Base-by-base conservation (phyloP, 1,139 yeast genomes). In the Entelexis sorbosivorans region DNA sequence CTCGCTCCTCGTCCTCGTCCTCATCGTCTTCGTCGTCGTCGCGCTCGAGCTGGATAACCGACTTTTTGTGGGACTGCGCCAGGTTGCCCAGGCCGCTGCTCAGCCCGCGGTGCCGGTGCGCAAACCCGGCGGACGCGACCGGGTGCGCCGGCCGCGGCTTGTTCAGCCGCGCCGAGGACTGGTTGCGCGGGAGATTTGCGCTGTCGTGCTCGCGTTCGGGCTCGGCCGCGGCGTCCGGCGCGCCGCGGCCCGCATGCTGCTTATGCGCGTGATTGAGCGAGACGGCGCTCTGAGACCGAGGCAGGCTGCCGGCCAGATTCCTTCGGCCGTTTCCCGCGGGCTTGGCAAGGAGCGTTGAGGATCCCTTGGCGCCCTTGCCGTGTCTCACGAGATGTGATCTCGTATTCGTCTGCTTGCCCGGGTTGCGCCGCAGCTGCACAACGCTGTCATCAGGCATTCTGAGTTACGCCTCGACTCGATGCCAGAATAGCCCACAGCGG, bases 21-120 rank as follows among this genome's bases (percentile, higher is more conserved):
- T 56, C 59, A 2, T 50, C 48, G 20, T 52, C 57, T n/a, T n/a
- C n/a, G 11, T 51, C 55, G 32, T 56, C 55, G 3, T 56, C 57
- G 11, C 39, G 29, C 16, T 56, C 59, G 13, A 56, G 29, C 26
- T 56, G 59, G 14, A 56, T 53, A 14, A 53, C 56, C 5, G 53
- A 35, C 38, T 56, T 56, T 5, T 52, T 48, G 28, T 48, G 44
- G 1, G 49, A 29, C 14, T 53, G 52, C 9, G 49, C 49, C 6
- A 50, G 44, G 35, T 47, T 46, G 7, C 50, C 47, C 1, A 44
- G 29, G n/a, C 53, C 57, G 26, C 47, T 36, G 26, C 44, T 48
- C 2, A 53, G 38, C 5, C 56, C 54, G 13, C 50, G 42, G 34
- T 48, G 32, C 3, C 56, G 46, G 24, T 54, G 54, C 6, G 49